Evolutionary conservation across 2,329 filamentous ascomycete genomes (phyloP), one percentile per base, ranked within the genome.

Genomic region (Coniochaeta ligniaria): DNA sequence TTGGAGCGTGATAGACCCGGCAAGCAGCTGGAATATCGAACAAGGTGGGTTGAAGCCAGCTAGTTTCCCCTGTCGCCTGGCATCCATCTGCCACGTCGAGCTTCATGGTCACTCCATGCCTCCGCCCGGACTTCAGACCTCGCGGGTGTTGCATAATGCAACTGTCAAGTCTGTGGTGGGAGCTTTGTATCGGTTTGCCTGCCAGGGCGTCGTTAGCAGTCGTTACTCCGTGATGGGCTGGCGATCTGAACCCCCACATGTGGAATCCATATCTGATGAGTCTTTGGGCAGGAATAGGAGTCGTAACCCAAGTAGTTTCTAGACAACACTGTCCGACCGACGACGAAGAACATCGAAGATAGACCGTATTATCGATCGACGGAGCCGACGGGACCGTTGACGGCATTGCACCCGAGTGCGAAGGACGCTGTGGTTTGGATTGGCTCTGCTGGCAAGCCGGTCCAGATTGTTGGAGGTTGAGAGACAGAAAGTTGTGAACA

Each of bases 371-470:
- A 47, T 9, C n/a, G 43, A 47, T 17, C 11, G 16, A 47, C 43
- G 6, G n/a, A 24, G 20, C 24, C 12, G 41, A 7, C 17, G 17
- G 20, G 11, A 38, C 20, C 20, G 41, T 47, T 20, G 43, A 47
- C 20, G 20, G 20, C 43, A 11, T 47, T 17, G 20, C 12, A 24
- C 38, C 38, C 17, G 43, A 31, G 12, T 28, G 12, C 14, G 14
- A 31, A 7, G 26, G 22, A 28, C n/a, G 22, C 24, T 52, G 47
- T 31, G 22, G 47, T 31, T 47, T 31, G 47, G 22, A 31, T 52
- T 52, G 47, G 47, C 47, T 28, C 26, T 52, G 58, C 58, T 59
- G 45, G 50, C 58, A 45, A 41, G n/a, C 28, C 20, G 24, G 17
- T 43, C n/a, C 20, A 11, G 47, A 31, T 26, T 31, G 47, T 31